Evolutionary conservation across 257 asterid genomes (phyloP).

Genomic region (Solanum chiquidenum): DNA sequence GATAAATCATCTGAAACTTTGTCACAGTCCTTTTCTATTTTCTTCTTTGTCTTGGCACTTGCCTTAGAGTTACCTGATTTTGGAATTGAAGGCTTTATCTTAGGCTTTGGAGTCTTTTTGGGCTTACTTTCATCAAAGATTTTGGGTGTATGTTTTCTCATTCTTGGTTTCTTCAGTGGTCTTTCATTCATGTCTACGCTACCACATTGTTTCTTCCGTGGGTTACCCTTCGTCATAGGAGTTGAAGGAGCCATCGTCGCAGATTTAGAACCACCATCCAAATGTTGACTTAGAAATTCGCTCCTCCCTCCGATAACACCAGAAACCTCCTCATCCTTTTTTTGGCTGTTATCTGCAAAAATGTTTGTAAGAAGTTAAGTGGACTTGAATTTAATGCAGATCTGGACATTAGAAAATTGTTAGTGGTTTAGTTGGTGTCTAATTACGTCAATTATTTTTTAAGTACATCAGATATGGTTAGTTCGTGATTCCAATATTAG

Average conservation of each 20-base stretch:
- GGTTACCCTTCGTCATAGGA: neutral
- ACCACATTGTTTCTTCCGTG: neutral
- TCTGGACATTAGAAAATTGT: neutral
- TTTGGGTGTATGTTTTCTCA: conserved; percentile 33
- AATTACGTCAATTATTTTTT: neutral
- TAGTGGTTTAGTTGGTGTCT: neutral
- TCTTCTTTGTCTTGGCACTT: neutral
- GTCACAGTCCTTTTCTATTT: neutral
- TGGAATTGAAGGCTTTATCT: neutral
- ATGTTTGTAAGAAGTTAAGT: neutral
- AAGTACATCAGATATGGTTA: neutral
- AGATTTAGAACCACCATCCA: neutral
- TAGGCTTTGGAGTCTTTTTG: neutral
- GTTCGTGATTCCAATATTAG: neutral
- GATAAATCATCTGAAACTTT: neutral
- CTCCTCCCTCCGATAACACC: neutral
- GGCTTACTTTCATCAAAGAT: conserved; percentile 26
- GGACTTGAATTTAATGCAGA: neutral
- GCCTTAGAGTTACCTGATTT: neutral
- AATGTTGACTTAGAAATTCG: neutral
- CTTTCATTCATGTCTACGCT: neutral
- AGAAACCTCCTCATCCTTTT: neutral
- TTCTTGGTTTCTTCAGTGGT: conserved; percentile 1
- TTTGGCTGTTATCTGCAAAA: neutral
- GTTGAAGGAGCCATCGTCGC: neutral